phyloP scores from a whole-genome alignment of 2,329 filamentous ascomycete species.

The Drechslera avenae region DNA sequence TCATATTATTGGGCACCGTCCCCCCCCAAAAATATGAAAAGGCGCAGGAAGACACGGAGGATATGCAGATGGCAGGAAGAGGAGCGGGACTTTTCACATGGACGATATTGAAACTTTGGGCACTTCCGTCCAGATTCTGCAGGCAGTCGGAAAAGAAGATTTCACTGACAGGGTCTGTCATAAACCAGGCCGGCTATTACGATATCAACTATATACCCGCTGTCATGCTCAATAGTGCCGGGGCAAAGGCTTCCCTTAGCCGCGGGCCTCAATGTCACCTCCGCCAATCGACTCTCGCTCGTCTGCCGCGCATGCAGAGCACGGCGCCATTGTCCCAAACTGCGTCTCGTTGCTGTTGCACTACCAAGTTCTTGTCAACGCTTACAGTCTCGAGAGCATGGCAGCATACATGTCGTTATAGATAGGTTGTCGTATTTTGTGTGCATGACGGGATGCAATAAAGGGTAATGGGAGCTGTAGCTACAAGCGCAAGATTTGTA shows the following conservation, averaged over 20 bases:
- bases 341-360: background rate
- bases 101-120: background rate
- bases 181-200: background rate
- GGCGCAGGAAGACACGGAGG: background rate
- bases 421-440: too few species aligned
- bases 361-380: background rate
- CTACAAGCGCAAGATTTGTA: too few species aligned
- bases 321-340: background rate
- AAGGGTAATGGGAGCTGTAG: too few species aligned
- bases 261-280: background rate
- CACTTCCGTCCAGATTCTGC: background rate
- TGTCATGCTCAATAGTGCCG: background rate
- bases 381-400: background rate
- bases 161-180: background rate
- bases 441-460: too few species aligned
- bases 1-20: too few species aligned
- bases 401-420: background rate
- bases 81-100: background rate
- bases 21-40: too few species aligned
- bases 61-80: background rate
- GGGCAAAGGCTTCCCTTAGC: background rate
- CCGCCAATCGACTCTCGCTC: background rate
- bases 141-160: background rate
- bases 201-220: constrained; percentile 1
- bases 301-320: constrained; percentile 1